These are phyloP conservation scores for Cunninghamia lanceolata DNA, from an alignment of 75 land plant species.

Conservation along the genomic window DNA sequence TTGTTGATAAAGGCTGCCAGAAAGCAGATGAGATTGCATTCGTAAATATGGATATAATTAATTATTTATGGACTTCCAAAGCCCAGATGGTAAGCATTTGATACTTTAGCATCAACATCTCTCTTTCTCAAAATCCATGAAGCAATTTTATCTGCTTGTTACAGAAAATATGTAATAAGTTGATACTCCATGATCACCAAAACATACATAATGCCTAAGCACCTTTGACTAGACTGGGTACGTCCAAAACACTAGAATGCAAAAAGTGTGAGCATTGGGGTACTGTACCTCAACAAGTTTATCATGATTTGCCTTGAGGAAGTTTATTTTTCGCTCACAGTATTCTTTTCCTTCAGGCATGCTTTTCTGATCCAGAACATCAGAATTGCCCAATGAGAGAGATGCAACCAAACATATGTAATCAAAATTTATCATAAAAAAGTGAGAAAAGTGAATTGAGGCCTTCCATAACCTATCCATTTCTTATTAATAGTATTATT, in stretches of 20 bases:
- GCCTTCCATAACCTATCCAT: neutral
- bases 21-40: neutral
- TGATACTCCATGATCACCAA: neutral
- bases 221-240: neutral
- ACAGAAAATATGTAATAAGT: neutral
- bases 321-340: slow-evolving; percentile 89
- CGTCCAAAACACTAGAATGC: neutral
- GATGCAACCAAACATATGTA: neutral
- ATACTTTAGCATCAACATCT: neutral
- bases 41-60: neutral
- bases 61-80: neutral
- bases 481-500: neutral
- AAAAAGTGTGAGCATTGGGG: neutral
- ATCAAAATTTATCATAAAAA: neutral
- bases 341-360: slow-evolving; percentile 93
- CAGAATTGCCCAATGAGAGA: neutral
- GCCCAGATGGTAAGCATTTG: neutral
- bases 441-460: neutral
- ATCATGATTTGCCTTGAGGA: slow-evolving; percentile 92
- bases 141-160: neutral
- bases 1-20: neutral
- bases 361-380: slow-evolving; percentile 63
- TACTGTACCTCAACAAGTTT: slow-evolving; percentile 84
- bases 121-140: neutral
- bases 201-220: neutral